Percentiles rank a stretch among this genome's conserved stretches.
Evolutionary conservation across 2,329 filamentous ascomycete species (phyloP).

Genomic region (Aspergillus cejpii): DNA sequence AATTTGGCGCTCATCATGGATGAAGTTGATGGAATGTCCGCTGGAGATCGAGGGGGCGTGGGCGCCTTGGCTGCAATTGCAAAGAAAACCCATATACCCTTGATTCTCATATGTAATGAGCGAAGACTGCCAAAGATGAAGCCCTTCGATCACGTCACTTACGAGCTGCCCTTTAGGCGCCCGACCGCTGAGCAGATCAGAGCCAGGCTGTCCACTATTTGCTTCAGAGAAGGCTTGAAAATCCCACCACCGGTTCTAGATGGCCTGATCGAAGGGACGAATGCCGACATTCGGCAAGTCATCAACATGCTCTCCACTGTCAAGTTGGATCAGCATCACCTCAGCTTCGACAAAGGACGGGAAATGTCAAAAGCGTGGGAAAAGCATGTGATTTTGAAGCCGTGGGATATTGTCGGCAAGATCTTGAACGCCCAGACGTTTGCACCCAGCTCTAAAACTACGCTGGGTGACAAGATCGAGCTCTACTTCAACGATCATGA

Average conservation of each 20-base stretch:
- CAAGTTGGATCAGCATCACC: conserved; percentile 73
- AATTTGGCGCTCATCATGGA: conserved; percentile 98
- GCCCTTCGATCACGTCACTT: conserved; percentile 82
- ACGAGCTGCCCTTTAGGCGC: conserved; percentile 77
- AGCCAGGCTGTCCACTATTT: conserved; percentile 89
- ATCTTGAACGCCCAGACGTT: conserved; percentile 86
- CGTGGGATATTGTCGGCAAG: conserved; percentile 95
- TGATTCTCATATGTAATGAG: conserved; percentile 98
- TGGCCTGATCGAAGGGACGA: conserved; percentile 88
- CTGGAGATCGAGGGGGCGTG: conserved; percentile 90
- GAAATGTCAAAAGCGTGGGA: conserved; percentile 97
- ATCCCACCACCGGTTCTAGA: conserved; percentile 78
- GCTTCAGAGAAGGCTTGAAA: conserved; percentile 82
- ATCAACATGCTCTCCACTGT: conserved; percentile 98
- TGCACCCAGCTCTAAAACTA: conserved; percentile 70
- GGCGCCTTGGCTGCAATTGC: conserved; percentile 89
- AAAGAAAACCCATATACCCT: conserved; percentile 87
- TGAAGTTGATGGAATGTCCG: conserved; percentile 98
- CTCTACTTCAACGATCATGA: conserved; percentile 99
- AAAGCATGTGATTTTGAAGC: conserved; percentile 92
- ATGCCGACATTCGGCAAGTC: conserved; percentile 93
- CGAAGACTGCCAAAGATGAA: conserved; percentile 93
- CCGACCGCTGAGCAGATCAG: conserved; percentile 88
- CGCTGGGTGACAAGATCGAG: conserved; percentile 95
- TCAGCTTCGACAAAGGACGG: conserved; percentile 81